Percentiles rank a stretch among this genome's conserved stretches.
phyloP scores from a whole-genome alignment of 2,329 filamentous ascomycete genomes.

The Beauveria scarabaeidicola region DNA sequence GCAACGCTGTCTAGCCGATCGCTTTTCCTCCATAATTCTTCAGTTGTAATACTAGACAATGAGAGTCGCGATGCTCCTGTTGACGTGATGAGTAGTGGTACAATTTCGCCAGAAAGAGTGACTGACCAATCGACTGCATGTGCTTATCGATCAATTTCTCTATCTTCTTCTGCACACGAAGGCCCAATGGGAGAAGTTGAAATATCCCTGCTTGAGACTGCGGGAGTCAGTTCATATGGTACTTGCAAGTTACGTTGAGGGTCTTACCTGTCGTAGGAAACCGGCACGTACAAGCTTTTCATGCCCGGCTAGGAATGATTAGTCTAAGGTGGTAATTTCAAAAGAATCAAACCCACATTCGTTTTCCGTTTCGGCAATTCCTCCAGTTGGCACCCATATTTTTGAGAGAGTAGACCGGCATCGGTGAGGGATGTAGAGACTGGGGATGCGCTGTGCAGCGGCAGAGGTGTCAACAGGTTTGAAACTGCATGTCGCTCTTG shows the following conservation, averaged over 20 bases:
- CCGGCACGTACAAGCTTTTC: conserved; percentile 61
- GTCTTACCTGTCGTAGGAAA: conserved; percentile 60
- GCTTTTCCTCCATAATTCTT: conserved; percentile 73
- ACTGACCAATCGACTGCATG: conserved; percentile 65
- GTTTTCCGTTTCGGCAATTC: conserved; percentile 48
- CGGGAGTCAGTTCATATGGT: neutral
- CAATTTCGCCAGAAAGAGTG: neutral
- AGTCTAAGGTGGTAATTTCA: conserved; percentile 6
- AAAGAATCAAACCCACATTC: conserved; percentile 35
- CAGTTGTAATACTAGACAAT: conserved; percentile 76
- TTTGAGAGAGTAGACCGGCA: conserved; percentile 47
- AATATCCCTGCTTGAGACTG: conserved; percentile 85
- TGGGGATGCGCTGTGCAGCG: neutral
- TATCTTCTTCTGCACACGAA: conserved; percentile 81
- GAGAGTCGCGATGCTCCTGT: conserved; percentile 70
- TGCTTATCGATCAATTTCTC: conserved; percentile 80
- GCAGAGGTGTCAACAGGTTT: neutral
- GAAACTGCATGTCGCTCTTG: neutral
- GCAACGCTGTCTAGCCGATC: conserved; percentile 66
- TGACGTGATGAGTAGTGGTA: neutral
- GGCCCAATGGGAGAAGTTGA: conserved; percentile 79
- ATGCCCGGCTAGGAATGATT: conserved; percentile 46
- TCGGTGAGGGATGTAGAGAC: conserved; percentile 24
- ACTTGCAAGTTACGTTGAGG: neutral
- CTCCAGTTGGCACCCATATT: conserved; percentile 72